Evolutionary conservation across 2,329 filamentous ascomycete genomes (phyloP), one percentile per base, ranked within the genome.

Genomic region (Fusarium sp.): DNA sequence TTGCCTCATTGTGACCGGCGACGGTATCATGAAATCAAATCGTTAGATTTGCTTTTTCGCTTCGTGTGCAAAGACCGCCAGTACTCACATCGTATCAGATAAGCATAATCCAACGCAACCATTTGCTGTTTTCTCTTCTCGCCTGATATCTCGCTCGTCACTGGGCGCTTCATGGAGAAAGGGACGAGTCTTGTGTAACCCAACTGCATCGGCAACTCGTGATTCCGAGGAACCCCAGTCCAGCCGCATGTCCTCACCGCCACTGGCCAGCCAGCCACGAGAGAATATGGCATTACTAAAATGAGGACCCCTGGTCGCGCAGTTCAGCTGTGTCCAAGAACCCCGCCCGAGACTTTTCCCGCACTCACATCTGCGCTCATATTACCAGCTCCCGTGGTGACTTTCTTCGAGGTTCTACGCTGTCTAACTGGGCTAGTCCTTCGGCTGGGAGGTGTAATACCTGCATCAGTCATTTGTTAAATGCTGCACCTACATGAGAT

Each of bases 361-460:
- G 24, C 18, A 7, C 33, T 22, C 33, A 36, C 10, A 5, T 17
- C 7, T 22, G 18, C 13, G 35, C n/a, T 26, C 14, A 26, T 15
- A 3, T 17, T 26, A 20, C 17, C 14, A 17, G 5, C 13, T 26
- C 14, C 10, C 17, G 13, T 20, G 4, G 3, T 36, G 33, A 20
- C n/a, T 38, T 15, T 26, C 35, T 10, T 18, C 5, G 7, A 54
- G 4, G 3, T 20, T 31, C 12, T 38, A 17, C 6, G 17, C n/a
- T 13, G 18, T 17, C 3, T 1, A 9, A 2, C 2, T 10, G 4
- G 51, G 33, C 20, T 38, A 5, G 2, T 28, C 15, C 2, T 22
- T 14, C 17, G 18, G 3, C 14, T 28, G 14, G 7, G 26, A 6
- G 13, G 20, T 8, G 33, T 6, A 9, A 18, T 6, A 7, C 5